These are phyloP conservation scores for Rhodofomes roseus DNA, from an alignment of 1,284 basidiomycete genomes.

Conservation along the genomic window DNA sequence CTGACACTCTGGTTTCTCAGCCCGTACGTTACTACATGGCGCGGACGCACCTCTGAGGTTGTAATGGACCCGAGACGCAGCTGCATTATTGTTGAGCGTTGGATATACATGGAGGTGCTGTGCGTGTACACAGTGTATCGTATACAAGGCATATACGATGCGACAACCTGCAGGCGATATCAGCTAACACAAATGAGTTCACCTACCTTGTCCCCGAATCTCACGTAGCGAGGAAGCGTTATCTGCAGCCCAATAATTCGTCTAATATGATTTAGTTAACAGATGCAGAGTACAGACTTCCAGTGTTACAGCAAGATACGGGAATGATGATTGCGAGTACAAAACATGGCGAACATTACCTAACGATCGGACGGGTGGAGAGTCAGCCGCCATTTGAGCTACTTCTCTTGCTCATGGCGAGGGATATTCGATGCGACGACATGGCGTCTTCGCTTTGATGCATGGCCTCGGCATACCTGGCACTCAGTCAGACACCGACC, in stretches of 20 bases:
- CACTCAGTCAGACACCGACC: background rate
- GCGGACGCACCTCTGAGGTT: background rate
- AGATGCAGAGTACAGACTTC: background rate
- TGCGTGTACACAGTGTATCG: too few relatives aligned
- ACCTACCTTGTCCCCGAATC: too few relatives aligned
- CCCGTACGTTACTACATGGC: too few relatives aligned
- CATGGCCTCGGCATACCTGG: conserved; percentile 86
- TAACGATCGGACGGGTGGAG: background rate
- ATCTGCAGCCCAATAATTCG: background rate
- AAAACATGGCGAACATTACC: background rate
- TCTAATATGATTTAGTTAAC: background rate
- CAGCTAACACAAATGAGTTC: too few relatives aligned
- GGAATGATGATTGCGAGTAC: background rate
- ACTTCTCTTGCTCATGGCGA: conserved; percentile 25
- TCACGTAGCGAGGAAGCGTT: background rate
- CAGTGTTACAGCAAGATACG: background rate
- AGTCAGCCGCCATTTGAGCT: conserved; percentile 18
- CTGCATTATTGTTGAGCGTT: too few relatives aligned
- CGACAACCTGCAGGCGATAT: too few relatives aligned
- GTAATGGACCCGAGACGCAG: background rate
- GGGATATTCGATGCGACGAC: conserved; percentile 67
- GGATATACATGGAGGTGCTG: too few relatives aligned
- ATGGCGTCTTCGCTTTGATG: conserved; percentile 79
- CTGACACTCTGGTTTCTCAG: too few relatives aligned
- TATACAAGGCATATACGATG: too few relatives aligned